These are phyloP conservation scores for Talaromyces liani DNA, from an alignment of 495 filamentous ascomycete genomes.

Conservation along the genomic window DNA sequence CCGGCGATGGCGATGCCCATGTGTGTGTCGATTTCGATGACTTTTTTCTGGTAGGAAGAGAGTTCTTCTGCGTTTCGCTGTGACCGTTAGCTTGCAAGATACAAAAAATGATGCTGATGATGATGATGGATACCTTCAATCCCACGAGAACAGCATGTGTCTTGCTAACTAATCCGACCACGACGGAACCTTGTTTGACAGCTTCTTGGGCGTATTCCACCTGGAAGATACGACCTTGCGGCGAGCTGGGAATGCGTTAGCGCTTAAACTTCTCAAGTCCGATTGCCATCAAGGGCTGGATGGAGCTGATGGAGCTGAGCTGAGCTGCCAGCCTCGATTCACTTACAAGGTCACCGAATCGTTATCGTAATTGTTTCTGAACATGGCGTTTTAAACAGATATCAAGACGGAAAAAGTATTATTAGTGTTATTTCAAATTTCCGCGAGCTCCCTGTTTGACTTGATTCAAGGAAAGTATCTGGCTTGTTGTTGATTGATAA, in stretches of 20 bases:
- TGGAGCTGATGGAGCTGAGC: constrained; percentile 5
- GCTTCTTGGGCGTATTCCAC: constrained; percentile 98
- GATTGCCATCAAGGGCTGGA: constrained; percentile 10
- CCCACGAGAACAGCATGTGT: constrained; percentile 95
- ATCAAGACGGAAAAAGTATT: neutral
- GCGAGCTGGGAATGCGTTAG: constrained; percentile 57
- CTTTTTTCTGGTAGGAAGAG: constrained; percentile 99
- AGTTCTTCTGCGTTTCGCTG: constrained; percentile 99
- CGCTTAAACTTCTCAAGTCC: constrained; percentile 6
- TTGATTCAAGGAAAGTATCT: neutral
- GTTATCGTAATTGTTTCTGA: constrained; percentile 99
- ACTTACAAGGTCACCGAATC: constrained; percentile 97
- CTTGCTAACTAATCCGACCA: constrained; percentile 94
- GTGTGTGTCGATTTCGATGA: constrained; percentile 94
- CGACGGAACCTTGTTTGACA: constrained; percentile 97
- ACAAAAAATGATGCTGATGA: neutral
- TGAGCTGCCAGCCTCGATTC: constrained; percentile 10
- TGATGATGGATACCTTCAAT: constrained; percentile 64
- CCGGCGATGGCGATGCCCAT: constrained; percentile 93
- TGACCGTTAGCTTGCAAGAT: neutral
- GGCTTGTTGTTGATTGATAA: neutral
- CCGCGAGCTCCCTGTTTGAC: neutral
- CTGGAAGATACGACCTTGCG: constrained; percentile 98
- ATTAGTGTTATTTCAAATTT: neutral
- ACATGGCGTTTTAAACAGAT: constrained; percentile 53